Conservation (phyloP, 192 early-diverging fungal species). For the Coemansia sp. region DNA sequence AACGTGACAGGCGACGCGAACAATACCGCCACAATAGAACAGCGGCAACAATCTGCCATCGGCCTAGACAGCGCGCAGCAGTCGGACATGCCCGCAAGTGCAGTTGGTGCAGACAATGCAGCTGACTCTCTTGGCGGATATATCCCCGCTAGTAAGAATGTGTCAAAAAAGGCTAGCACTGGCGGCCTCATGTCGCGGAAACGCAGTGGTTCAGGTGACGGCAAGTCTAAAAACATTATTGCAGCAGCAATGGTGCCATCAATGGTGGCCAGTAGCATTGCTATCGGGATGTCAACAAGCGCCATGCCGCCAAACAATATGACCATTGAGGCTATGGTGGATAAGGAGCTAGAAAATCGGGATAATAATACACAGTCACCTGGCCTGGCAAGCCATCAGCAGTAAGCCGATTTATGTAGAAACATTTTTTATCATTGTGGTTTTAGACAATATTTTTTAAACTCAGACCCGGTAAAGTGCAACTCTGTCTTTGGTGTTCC, state of each 20-base stretch:
- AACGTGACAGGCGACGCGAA: neutral
- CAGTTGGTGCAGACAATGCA: neutral
- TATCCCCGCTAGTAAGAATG: neutral
- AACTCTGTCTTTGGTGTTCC: too few species aligned
- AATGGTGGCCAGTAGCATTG: conserved; percentile 51
- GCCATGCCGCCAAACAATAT: conserved; percentile 53
- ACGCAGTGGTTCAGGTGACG: conserved; percentile 37
- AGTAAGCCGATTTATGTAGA: neutral
- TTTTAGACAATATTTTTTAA: too few species aligned
- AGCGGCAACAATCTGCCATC: neutral
- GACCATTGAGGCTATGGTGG: conserved; percentile 50
- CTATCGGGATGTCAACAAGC: conserved; percentile 54
- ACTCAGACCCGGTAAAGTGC: too few species aligned
- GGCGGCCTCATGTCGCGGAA: conserved; percentile 12
- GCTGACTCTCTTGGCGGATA: neutral
- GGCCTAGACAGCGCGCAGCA: neutral
- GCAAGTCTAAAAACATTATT: conserved; percentile 28
- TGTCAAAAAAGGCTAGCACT: neutral
- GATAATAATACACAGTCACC: neutral
- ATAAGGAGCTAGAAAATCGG: conserved; percentile 48
- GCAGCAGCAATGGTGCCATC: conserved; percentile 53
- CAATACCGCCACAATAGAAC: neutral
- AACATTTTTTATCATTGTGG: too few species aligned
- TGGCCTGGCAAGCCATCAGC: neutral
- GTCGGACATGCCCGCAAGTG: neutral